phyloP scores from a whole-genome alignment of 2,329 filamentous ascomycete species.

The Pseudogymnoascus sp. region DNA sequence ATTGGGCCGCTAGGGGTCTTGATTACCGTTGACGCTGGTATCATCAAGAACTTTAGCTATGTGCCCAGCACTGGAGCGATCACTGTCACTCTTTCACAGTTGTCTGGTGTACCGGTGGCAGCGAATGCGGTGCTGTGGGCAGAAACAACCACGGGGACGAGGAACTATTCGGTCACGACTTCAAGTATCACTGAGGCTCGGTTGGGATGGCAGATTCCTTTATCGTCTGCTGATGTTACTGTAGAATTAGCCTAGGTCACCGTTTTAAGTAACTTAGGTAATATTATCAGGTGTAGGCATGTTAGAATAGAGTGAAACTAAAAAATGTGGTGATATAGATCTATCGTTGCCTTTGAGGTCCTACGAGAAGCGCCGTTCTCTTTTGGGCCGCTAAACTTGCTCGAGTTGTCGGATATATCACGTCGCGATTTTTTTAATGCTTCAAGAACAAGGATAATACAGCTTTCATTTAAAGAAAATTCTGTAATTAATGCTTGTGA shows the following conservation, averaged over 20 bases:
- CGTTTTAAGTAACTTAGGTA: neutral
- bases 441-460: too few species aligned
- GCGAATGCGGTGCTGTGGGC: neutral
- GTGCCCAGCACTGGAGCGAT: neutral
- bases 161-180: neutral
- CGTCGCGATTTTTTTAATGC: too few species aligned
- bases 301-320: too few species aligned
- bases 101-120: neutral
- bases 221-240: neutral
- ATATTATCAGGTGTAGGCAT: too few species aligned
- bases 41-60: constrained; percentile 35
- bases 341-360: too few species aligned
- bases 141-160: neutral
- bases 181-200: neutral
- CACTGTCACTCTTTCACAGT: neutral
- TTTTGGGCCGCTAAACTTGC: too few species aligned
- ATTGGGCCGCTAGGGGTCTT: constrained; percentile 39
- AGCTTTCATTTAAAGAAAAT: too few species aligned
- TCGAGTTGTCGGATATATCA: too few species aligned
- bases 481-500: too few species aligned
- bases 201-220: neutral
- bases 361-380: too few species aligned
- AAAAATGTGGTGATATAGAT: too few species aligned
- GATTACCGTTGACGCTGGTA: constrained; percentile 38
- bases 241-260: neutral